A percentile compares a stretch with the other conserved stretches of the same genome.
Conservation (phyloP, 257 asterid species). For the Pogostemon cablin region DNA sequence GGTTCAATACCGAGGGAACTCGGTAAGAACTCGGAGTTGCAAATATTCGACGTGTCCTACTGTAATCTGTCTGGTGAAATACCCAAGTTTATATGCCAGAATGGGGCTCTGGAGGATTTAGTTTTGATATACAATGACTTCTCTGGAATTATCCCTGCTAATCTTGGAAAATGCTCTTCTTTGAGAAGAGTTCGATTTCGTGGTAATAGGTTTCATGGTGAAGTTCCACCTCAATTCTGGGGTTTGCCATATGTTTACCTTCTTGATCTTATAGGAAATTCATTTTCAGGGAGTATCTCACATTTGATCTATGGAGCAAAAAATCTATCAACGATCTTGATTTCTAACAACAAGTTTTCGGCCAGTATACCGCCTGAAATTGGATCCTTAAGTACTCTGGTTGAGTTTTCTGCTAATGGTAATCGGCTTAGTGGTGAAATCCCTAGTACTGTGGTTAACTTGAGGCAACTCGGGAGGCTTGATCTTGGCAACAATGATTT, state of each 20-base stretch:
- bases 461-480: conserved; percentile 54
- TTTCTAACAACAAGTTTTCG: conserved; percentile 59
- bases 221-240: conserved; percentile 67
- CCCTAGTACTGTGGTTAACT: conserved; percentile 53
- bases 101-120: conserved; percentile 53
- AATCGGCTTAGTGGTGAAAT: conserved; percentile 62
- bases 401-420: conserved; percentile 47
- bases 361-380: conserved; percentile 68
- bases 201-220: conserved; percentile 54
- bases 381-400: conserved; percentile 50
- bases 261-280: conserved; percentile 59
- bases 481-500: conserved; percentile 64
- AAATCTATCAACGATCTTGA: conserved; percentile 50
- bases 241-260: conserved; percentile 69
- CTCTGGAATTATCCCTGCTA: conserved; percentile 63
- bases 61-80: conserved; percentile 55
- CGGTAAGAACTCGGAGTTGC: conserved; percentile 66
- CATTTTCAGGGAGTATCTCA: conserved; percentile 67
- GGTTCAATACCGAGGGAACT: conserved; percentile 73
- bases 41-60: conserved; percentile 52
- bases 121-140: conserved; percentile 51
- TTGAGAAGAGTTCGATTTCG: conserved; percentile 58
- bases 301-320: conserved; percentile 52
- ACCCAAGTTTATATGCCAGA: conserved; percentile 59
- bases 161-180: conserved; percentile 59